phyloP scores from a whole-genome alignment of 306 rosid genomes.

The Hylodesmum podocarpum region DNA sequence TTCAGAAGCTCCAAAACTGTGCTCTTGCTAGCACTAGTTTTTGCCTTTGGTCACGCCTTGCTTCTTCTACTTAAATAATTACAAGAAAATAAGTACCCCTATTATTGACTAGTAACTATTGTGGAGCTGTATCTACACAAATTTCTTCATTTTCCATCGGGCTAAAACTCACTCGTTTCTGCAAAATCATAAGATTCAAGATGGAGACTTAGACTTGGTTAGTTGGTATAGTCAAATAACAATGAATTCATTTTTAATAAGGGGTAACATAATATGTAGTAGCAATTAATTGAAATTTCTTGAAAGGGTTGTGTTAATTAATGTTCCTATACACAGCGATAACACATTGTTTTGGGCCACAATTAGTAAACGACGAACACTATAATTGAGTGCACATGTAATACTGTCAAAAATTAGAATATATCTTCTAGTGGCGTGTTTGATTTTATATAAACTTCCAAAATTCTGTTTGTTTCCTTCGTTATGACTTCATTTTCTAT shows the following conservation, averaged over 20 bases:
- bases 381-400: constrained; percentile 10
- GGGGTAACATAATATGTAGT: too few relatives aligned
- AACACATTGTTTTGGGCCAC: background rate
- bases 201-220: too few relatives aligned
- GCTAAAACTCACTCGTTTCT: constrained; percentile 72
- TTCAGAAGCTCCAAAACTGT: background rate
- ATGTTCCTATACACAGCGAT: too few relatives aligned
- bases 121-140: constrained; percentile 25
- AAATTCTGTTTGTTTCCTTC: background rate
- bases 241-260: too few relatives aligned
- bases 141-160: constrained; percentile 52
- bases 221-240: too few relatives aligned
- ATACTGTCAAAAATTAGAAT: background rate
- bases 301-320: too few relatives aligned
- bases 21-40: background rate
- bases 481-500: background rate
- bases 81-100: background rate
- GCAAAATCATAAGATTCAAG: constrained; percentile 28
- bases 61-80: constrained; percentile 9
- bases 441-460: constrained; percentile 14
- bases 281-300: too few relatives aligned
- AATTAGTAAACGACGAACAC: background rate
- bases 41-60: background rate
- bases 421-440: background rate
- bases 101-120: background rate